phyloP scores from a whole-genome alignment of 1,284 basidiomycete species.

The Leccinum solheimii region DNA sequence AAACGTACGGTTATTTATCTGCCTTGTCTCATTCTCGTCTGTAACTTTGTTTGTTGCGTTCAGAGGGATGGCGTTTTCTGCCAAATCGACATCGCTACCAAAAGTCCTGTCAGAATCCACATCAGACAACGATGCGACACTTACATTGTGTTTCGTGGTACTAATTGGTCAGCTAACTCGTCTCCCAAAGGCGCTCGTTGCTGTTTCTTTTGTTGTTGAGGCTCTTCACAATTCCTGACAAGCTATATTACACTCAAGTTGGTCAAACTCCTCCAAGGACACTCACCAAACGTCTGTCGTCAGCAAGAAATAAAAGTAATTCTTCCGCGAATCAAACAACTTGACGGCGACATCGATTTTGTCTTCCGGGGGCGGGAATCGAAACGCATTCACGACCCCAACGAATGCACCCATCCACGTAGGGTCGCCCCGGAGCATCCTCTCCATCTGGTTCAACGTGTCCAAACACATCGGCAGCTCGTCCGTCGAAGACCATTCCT shows the following conservation, averaged over 20 bases:
- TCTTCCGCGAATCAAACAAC: constrained; percentile 5
- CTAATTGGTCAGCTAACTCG: no score
- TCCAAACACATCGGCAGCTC: constrained; percentile 3
- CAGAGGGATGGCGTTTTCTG: background rate
- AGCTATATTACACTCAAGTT: background rate
- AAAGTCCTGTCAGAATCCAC: background rate
- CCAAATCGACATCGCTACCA: background rate
- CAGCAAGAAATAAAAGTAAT: constrained; percentile 12
- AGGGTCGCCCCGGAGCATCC: constrained; percentile 3
- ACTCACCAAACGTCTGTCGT: constrained; percentile 13
- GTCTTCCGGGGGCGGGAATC: background rate
- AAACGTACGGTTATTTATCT: background rate
- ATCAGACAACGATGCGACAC: background rate
- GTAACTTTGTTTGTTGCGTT: background rate
- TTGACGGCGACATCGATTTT: constrained; percentile 8
- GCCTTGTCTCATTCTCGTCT: background rate
- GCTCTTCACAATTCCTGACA: constrained; percentile 7
- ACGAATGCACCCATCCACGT: background rate
- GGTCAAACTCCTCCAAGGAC: background rate
- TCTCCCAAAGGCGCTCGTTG: background rate
- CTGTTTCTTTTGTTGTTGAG: background rate
- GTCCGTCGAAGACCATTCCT: constrained; percentile 9
- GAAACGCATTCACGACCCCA: background rate
- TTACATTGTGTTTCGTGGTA: background rate
- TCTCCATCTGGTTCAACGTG: constrained; percentile 8